Conservation (phyloP, 2,329 filamentous ascomycete species). For the Calonectria pseudoreteaudii region DNA sequence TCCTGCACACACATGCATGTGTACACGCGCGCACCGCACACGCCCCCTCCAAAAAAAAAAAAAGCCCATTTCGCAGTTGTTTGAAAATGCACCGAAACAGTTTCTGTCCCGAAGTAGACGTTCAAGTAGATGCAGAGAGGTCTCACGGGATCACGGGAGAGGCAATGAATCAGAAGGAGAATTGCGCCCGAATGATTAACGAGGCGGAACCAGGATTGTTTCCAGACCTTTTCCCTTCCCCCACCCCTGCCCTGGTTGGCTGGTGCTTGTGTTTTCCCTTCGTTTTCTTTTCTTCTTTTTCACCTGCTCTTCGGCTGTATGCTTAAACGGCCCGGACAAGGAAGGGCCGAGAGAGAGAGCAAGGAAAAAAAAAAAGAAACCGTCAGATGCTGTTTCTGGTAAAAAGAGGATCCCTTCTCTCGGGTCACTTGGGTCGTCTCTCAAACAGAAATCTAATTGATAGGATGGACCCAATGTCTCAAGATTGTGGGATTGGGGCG, state of each 20-base stretch:
- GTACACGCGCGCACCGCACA: not conserved
- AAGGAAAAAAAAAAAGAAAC: not conserved
- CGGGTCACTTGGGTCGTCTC: not conserved
- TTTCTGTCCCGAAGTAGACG: constrained; percentile 2
- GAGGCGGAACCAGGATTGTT: not conserved
- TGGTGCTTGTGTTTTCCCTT: not conserved
- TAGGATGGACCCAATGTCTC: constrained; percentile 5
- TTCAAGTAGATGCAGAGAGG: not conserved
- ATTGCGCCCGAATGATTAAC: not conserved
- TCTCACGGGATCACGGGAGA: not conserved
- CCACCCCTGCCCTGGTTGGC: not conserved
- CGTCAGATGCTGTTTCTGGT: not conserved
- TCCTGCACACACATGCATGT: not conserved
- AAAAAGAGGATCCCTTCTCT: constrained; percentile 9
- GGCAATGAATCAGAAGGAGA: not conserved
- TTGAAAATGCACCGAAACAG: constrained; percentile 10
- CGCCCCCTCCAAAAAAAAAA: not conserved
- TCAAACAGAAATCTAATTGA: constrained; percentile 7
- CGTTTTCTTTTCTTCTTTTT: not conserved
- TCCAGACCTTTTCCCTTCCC: not conserved
- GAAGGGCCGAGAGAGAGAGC: constrained; percentile 2
- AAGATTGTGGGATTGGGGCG: constrained; percentile 1
- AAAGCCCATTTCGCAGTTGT: not conserved
- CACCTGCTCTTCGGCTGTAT: not conserved
- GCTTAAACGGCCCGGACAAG: constrained; percentile 4